These are phyloP conservation scores for Melaleuca alternifolia DNA, from an alignment of 345 rosid species.

Conservation along the genomic window DNA sequence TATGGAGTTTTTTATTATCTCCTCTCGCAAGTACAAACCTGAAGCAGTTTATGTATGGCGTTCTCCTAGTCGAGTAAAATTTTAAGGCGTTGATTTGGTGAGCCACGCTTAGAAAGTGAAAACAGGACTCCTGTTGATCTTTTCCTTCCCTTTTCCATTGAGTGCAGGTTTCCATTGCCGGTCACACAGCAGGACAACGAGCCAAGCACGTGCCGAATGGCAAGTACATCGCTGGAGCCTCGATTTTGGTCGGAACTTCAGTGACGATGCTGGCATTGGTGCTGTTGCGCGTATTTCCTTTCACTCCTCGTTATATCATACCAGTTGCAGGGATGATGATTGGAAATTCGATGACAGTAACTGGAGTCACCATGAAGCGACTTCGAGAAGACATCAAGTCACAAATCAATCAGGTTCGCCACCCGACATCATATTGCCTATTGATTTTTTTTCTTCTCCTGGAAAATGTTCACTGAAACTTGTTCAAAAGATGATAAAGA, in stretches of 20 bases:
- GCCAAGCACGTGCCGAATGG: conserved; percentile 76
- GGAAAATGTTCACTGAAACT: neutral
- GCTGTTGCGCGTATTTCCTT: conserved; percentile 60
- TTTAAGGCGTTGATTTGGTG: neutral
- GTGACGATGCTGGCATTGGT: conserved; percentile 59
- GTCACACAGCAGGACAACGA: conserved; percentile 75
- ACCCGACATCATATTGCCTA: neutral
- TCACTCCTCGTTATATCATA: conserved; percentile 80
- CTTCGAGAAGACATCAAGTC: conserved; percentile 75
- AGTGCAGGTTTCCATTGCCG: conserved; percentile 24
- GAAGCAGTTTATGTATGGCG: neutral
- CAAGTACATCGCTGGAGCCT: conserved; percentile 61
- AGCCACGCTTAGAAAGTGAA: neutral
- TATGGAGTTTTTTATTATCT: neutral
- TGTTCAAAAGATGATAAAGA: neutral
- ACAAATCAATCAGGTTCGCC: conserved; percentile 38
- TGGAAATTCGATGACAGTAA: conserved; percentile 85
- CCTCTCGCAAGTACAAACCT: neutral
- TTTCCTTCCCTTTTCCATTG: neutral
- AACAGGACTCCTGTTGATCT: neutral
- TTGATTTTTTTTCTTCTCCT: neutral
- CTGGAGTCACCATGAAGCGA: conserved; percentile 82
- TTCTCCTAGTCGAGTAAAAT: neutral
- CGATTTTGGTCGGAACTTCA: conserved; percentile 56
- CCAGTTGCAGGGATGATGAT: conserved; percentile 92